Base-by-base conservation (phyloP, 306 rosid species). In the Senna tora region DNA sequence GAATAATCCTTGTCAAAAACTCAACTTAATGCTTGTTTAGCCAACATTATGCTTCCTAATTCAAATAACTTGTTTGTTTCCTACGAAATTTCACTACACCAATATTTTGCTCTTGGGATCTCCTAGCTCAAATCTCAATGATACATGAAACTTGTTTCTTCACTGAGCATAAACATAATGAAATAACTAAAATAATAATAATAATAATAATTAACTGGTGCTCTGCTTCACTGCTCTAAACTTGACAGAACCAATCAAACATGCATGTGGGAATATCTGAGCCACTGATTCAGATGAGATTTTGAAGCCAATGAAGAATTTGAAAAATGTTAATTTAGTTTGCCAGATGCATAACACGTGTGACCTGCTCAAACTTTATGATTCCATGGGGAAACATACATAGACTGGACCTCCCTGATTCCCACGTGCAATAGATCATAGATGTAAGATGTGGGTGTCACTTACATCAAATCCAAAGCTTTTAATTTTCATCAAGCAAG, bases 191-290 rank as follows among this genome's bases (percentile, higher is more conserved):
- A 36, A 15, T n/a, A 7, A 58, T 32, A n/a, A 33, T 30, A 42
- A 5, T 2, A 36, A 15, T n/a, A 7, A 58, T 32, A n/a, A 33
- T 30, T 33, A n/a, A 32, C 3, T 6, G 64, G 64, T 5, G 8
- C 43, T 58, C 8, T 32, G 22, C 15, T 7, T 36, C 39, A 36
- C 7, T 3, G 4, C 6, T 36, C 39, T 36, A 36, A 67, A 42
- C 58, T 60, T n/a, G 65, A 33, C 45, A 34, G 46, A 16, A 16
- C 25, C 13, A 63, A 63, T 69, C 25, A 36, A 67, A 49, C 59
- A 73, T 46, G 74, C 89, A 80, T 69, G 89, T 80, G 89, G 80
- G 81, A 80, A 80, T 60, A 84, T 82, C 81, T 68, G 63, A 72
- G 81, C 49, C 69, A 72, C 36, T 7, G 62, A 72, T 38, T 66